Conservation (phyloP, 257 asterid genomes). For the Solanum appendiculatum region DNA sequence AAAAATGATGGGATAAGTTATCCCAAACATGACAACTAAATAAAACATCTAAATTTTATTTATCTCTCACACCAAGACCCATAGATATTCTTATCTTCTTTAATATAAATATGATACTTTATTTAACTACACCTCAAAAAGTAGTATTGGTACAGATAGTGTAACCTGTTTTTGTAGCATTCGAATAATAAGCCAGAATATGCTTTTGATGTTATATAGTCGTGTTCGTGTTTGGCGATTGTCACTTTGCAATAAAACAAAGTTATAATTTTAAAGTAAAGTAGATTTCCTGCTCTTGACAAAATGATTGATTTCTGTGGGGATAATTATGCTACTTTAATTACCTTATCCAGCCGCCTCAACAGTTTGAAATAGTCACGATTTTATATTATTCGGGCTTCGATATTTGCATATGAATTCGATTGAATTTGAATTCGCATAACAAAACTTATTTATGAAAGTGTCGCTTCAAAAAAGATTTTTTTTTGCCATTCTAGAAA, state of each 20-base stretch:
- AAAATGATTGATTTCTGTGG: not conserved
- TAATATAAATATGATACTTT: not conserved
- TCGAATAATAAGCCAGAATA: not conserved
- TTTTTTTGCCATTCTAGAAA: not conserved
- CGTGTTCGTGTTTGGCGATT: not conserved
- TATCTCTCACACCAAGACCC: too few relatives aligned
- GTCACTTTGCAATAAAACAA: not conserved
- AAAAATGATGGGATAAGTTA: too few relatives aligned
- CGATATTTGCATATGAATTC: not conserved
- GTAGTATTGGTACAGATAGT: not conserved
- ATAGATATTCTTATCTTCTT: too few relatives aligned
- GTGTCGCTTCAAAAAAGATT: accelerated
- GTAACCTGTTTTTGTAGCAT: not conserved
- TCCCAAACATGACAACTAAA: too few relatives aligned
- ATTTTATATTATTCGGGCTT: too few relatives aligned
- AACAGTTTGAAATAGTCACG: not conserved
- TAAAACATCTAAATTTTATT: too few relatives aligned
- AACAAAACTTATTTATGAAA: not conserved
- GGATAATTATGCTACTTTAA: not conserved
- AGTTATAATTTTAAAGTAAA: not conserved
- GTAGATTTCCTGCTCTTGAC: not conserved
- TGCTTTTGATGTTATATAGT: not conserved
- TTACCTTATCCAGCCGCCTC: not conserved
- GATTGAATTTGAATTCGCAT: not conserved
- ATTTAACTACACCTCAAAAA: not conserved